phyloP scores from a whole-genome alignment of 2,329 filamentous ascomycete species.

The Ciborinia camelliae region DNA sequence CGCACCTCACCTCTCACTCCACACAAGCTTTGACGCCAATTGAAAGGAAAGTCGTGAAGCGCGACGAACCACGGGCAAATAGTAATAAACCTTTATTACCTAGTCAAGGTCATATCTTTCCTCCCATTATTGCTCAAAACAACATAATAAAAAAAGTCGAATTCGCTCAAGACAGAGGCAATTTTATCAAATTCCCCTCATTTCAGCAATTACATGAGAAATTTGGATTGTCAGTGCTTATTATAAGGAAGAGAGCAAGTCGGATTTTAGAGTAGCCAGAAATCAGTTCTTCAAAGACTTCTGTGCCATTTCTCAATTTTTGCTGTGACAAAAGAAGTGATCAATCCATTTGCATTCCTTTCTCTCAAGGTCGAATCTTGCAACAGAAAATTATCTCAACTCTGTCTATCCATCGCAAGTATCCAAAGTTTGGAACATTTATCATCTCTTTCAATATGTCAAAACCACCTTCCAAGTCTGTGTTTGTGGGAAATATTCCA shows the following conservation, averaged over 20 bases:
- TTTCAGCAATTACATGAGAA: not conserved
- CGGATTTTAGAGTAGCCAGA: slow-evolving; percentile 38
- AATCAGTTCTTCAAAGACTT: slow-evolving; percentile 37
- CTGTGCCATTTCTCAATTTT: slow-evolving; percentile 35
- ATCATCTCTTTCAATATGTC: slow-evolving; percentile 52
- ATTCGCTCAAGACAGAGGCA: not conserved
- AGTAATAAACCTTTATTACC: not conserved
- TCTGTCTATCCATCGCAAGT: slow-evolving; percentile 19
- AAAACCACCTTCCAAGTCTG: slow-evolving; percentile 73
- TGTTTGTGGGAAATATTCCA: slow-evolving; percentile 84
- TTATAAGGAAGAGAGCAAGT: slow-evolving; percentile 16
- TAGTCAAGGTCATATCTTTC: not conserved
- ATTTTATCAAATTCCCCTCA: not conserved
- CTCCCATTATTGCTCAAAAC: not conserved
- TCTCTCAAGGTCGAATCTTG: slow-evolving; percentile 24
- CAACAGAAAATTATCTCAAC: slow-evolving; percentile 26
- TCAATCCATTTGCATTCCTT: slow-evolving; percentile 26
- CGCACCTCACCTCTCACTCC: slow-evolving; percentile 13
- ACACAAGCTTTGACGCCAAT: slow-evolving; percentile 19
- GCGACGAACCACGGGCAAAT: slow-evolving; percentile 8
- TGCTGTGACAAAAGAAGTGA: slow-evolving; percentile 22
- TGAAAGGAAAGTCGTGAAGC: slow-evolving; percentile 7
- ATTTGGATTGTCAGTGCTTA: slow-evolving; percentile 16
- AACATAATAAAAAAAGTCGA: not conserved
- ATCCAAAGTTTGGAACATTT: slow-evolving; percentile 16